Percentiles rank a stretch among this genome's conserved stretches.
phyloP scores from a whole-genome alignment of 371 early-diverging fungal genomes.

The Mortierella sp. region DNA sequence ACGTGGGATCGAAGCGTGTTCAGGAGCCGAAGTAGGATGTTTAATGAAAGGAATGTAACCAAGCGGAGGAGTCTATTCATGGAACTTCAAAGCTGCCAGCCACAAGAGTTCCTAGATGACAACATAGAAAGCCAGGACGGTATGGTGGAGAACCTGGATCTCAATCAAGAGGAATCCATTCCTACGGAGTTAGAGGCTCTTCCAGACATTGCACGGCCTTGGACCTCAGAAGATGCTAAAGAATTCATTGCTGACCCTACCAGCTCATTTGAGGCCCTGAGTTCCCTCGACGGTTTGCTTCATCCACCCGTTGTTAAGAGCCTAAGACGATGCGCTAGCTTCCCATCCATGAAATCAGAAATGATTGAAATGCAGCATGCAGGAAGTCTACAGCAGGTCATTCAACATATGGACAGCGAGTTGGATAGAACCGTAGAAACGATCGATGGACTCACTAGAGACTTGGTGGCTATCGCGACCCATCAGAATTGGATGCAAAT shows the following conservation, averaged over 20 bases:
- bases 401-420: constrained; percentile 36
- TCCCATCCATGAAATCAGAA: constrained; percentile 19
- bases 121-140: neutral
- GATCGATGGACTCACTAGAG: constrained; percentile 43
- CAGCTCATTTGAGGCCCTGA: neutral
- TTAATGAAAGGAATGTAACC: constrained; percentile 2
- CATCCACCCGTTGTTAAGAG: neutral
- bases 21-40: constrained; percentile 10
- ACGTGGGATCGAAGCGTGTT: neutral
- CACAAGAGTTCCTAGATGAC: neutral
- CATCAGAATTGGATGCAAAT: constrained; percentile 48
- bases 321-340: constrained; percentile 26
- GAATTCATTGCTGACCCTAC: neutral
- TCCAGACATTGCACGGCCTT: neutral
- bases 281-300: neutral
- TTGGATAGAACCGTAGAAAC: constrained; percentile 44
- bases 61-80: constrained; percentile 46
- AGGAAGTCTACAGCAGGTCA: constrained; percentile 17
- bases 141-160: neutral
- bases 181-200: neutral
- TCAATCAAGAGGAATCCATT: neutral
- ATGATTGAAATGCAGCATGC: constrained; percentile 15
- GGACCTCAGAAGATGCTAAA: neutral
- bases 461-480: constrained; percentile 34
- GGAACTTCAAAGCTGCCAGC: constrained; percentile 36